Percentiles rank a stretch among this genome's conserved stretches.
phyloP scores from a whole-genome alignment of 179 eudicot species.

The Silene vulgaris region DNA sequence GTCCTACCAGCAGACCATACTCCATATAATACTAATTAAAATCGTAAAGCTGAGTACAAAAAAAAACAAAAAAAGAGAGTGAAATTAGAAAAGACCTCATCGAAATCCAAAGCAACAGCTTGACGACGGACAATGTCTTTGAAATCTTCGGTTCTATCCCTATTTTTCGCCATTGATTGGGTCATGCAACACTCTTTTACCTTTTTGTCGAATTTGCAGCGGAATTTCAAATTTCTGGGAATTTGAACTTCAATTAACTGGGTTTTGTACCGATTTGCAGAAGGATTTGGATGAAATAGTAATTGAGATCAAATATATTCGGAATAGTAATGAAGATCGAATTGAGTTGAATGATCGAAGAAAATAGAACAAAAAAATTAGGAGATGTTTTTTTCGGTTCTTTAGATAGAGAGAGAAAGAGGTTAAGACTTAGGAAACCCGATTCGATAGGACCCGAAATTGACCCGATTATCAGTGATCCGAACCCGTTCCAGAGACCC shows the following conservation, averaged over 20 bases:
- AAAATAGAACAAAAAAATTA: too few species aligned
- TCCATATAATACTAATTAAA: neutral
- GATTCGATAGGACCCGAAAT: too few species aligned
- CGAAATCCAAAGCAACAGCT: slow-evolving; percentile 59
- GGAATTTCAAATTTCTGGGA: slow-evolving; percentile 1
- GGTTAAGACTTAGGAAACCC: too few species aligned
- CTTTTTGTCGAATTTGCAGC: neutral
- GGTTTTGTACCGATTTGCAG: neutral
- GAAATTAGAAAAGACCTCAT: slow-evolving; percentile 41
- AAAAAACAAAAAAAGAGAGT: neutral
- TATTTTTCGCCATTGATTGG: slow-evolving; percentile 55
- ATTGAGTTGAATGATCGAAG: neutral
- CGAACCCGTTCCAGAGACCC: too few species aligned
- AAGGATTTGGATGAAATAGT: neutral
- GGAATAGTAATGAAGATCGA: neutral
- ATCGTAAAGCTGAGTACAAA: neutral
- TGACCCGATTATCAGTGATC: too few species aligned
- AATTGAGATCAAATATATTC: neutral
- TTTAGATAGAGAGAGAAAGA: neutral
- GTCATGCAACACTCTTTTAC: slow-evolving; percentile 1
- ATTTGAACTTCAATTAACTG: neutral
- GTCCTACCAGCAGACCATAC: neutral
- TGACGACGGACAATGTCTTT: slow-evolving; percentile 67
- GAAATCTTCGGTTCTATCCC: slow-evolving; percentile 93
- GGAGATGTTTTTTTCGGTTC: too few species aligned